Evolutionary conservation across 768 basidiomycete species (phyloP).

Genomic region (Phlegmacium glaucopus): DNA sequence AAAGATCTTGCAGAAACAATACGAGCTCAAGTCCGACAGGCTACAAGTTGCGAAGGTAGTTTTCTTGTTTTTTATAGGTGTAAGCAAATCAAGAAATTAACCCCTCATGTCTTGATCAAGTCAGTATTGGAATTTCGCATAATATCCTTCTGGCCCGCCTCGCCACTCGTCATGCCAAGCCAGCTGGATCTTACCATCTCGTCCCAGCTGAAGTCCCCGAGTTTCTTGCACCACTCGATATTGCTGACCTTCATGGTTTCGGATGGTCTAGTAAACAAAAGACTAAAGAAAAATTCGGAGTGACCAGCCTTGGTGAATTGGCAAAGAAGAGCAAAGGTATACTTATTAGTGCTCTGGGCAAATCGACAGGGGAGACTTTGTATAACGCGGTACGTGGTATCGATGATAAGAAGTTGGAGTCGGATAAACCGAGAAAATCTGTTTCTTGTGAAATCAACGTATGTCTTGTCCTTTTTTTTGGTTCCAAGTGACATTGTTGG

Average conservation of each 20-base stretch:
- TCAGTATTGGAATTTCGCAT: constrained; percentile 88
- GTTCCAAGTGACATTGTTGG: not conserved
- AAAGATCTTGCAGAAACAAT: constrained; percentile 80
- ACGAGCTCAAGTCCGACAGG: constrained; percentile 66
- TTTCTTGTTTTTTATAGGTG: not conserved
- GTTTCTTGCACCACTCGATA: constrained; percentile 64
- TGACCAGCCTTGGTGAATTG: constrained; percentile 67
- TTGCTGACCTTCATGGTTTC: constrained; percentile 85
- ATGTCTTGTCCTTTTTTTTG: constrained; percentile 38
- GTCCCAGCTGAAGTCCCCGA: constrained; percentile 43
- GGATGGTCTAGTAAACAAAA: constrained; percentile 75
- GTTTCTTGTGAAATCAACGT: constrained; percentile 96
- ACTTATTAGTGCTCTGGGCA: constrained; percentile 75
- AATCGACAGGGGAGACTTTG: constrained; percentile 77
- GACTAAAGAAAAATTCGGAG: constrained; percentile 75
- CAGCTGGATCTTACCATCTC: constrained; percentile 83
- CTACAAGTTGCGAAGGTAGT: constrained; percentile 84
- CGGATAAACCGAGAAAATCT: constrained; percentile 82
- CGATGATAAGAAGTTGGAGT: constrained; percentile 77
- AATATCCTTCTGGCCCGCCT: constrained; percentile 93
- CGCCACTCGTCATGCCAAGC: constrained; percentile 89
- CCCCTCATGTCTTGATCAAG: constrained; percentile 33
- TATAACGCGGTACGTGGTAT: constrained; percentile 83
- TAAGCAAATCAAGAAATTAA: not conserved
- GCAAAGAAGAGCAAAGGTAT: constrained; percentile 56